A percentile compares a stretch with the other conserved stretches of the same genome.
Conservation (phyloP, 306 rosid genomes). For the Comarum palustre region DNA sequence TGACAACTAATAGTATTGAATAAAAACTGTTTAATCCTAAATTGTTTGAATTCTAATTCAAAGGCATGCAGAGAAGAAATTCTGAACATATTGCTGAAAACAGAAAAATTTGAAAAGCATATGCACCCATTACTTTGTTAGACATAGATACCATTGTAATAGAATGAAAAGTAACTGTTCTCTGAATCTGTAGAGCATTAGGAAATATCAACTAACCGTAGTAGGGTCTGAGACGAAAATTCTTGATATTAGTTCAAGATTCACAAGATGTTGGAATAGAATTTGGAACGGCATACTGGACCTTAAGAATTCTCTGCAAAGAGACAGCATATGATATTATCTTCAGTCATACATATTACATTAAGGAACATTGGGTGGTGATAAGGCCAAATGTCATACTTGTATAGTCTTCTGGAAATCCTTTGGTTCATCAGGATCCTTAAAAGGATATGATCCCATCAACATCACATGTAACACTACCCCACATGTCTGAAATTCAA, state of each 20-base stretch:
- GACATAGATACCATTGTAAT: not conserved
- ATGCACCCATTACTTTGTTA: not conserved
- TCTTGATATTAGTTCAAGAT: constrained; percentile 69
- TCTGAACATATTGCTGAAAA: not conserved
- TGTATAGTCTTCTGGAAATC: constrained; percentile 92
- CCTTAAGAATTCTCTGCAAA: constrained; percentile 70
- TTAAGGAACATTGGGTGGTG: constrained; percentile 16
- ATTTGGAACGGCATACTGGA: constrained; percentile 85
- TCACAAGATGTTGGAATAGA: constrained; percentile 57
- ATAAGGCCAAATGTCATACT: constrained; percentile 37
- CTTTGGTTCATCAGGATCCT: constrained; percentile 82
- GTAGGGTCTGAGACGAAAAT: constrained; percentile 82
- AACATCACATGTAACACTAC: constrained; percentile 91
- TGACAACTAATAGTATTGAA: not conserved
- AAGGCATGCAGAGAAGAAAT: not conserved
- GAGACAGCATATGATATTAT: constrained; percentile 26
- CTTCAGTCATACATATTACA: constrained; percentile 29
- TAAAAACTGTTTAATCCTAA: not conserved
- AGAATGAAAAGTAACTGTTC: not conserved
- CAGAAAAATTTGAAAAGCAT: not conserved
- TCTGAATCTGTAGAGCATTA: constrained; percentile 2
- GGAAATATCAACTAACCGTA: constrained; percentile 40
- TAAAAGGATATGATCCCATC: constrained; percentile 87
- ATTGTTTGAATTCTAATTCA: not conserved
- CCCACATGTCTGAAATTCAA: constrained; percentile 74